Evolutionary conservation across 371 early-diverging fungal genomes (phyloP), one percentile per base, ranked within the genome.

Genomic region (Syncephalastrum racemosum): DNA sequence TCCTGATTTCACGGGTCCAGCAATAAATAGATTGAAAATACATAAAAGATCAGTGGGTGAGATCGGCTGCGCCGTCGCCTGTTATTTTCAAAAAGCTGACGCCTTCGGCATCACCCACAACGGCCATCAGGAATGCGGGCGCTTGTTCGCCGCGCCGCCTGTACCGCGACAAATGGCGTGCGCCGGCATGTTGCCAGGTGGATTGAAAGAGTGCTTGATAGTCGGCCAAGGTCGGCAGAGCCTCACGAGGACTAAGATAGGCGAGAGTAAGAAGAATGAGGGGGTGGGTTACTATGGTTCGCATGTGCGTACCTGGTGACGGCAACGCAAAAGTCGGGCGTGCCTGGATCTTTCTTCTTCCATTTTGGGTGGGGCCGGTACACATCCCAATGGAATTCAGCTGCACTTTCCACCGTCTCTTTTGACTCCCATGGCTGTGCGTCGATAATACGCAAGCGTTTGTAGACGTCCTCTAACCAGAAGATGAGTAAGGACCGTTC

Each of bases 281-380:
- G 40, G 10, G 16, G 50, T 49, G 47, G 20, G 5, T 19, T 10
- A 13, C 19, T 12, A 27, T 19, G 14, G n/a, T 16, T 36, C 5
- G 6, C 13, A 23, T 1, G 25, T 19, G 43, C 58, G 45, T 70
- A 72, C 74, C 67, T 66, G 12, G 60, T 58, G 4, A 79, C 71
- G n/a, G 63, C 65, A 2, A 82, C 58, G 4, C 60, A 68, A 53
- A 73, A 79, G 50, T 80, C 80, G 24, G 83, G 81, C 3, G 46
- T 48, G 27, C 83, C 79, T 7, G 81, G 81, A 25, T 77, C 73
- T 1, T 73, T 64, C 46, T 82, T 82, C 46, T 75, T 80, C 68
- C 77, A 82, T n/a, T 63, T 31, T 14, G 78, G 63, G 16, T 65
- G 72, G 39, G 83, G 83, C 22, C 76, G 77, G 58, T 80, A 82